Conservation (phyloP, 345 rosid species). For the Eucalyptus pauciflora region DNA sequence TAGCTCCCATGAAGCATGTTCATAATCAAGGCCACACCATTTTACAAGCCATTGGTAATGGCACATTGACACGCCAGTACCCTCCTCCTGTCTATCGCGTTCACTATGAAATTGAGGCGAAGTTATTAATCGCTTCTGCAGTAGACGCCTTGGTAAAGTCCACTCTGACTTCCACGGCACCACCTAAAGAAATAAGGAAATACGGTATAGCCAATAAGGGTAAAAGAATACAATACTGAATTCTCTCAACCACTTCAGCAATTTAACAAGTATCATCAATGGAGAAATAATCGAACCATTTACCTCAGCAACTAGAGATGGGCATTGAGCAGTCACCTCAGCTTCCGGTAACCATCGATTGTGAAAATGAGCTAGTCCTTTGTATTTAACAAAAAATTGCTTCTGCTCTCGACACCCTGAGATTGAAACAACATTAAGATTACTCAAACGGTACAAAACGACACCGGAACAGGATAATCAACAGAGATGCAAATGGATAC, state of each 20-base stretch:
- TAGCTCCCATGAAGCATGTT: slow-evolving; percentile 48
- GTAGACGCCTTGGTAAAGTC: slow-evolving; percentile 33
- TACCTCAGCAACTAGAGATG: slow-evolving; percentile 32
- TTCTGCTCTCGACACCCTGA: slow-evolving; percentile 15
- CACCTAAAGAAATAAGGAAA: slow-evolving; percentile 9
- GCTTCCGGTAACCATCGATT: slow-evolving; percentile 40
- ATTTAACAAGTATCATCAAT: background rate
- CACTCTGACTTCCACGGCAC: slow-evolving; percentile 26
- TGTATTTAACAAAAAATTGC: slow-evolving; percentile 37
- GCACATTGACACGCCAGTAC: background rate
- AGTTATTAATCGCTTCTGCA: slow-evolving; percentile 14
- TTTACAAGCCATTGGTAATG: slow-evolving; percentile 50
- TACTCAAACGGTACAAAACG: background rate
- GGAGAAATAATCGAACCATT: background rate
- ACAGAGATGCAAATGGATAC: background rate
- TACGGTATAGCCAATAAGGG: background rate
- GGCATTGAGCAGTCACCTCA: slow-evolving; percentile 22
- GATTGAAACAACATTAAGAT: background rate
- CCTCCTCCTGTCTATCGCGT: background rate
- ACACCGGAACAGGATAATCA: background rate
- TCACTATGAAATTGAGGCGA: background rate
- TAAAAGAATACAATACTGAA: background rate
- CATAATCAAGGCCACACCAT: slow-evolving; percentile 52
- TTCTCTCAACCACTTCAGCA: background rate
- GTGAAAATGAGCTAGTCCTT: slow-evolving; percentile 53